Percentiles rank a stretch among this genome's conserved stretches.
These are phyloP conservation scores for Trypanosomatidae sp. DNA, from an alignment of 208 protist genomes.

Conservation along the genomic window DNA sequence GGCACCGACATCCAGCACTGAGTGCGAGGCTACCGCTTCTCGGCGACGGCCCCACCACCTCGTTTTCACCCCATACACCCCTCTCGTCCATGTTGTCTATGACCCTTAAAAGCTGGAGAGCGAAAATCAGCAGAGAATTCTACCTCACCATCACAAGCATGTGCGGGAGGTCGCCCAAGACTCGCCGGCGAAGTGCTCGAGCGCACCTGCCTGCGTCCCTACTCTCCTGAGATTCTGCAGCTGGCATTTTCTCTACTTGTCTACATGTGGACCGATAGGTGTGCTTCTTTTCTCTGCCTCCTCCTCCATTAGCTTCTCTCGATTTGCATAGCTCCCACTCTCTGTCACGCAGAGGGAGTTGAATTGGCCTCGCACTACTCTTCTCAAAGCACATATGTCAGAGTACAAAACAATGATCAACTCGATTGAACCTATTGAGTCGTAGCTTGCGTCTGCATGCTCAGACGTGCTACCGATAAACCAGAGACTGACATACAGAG, in stretches of 20 bases:
- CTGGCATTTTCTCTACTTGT: not conserved
- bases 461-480: not conserved
- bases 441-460: not conserved
- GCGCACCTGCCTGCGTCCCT: not conserved
- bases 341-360: not conserved
- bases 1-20: constrained; percentile 78
- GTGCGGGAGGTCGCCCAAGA: not conserved
- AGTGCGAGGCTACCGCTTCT: not conserved
- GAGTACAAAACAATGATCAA: not conserved
- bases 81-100: not conserved
- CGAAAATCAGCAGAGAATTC: not conserved
- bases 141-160: not conserved
- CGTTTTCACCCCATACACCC: not conserved
- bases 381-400: not conserved
- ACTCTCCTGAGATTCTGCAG: not conserved
- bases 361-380: not conserved
- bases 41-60: not conserved
- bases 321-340: not conserved
- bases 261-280: not conserved
- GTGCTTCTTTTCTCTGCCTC: not conserved
- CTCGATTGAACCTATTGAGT: not conserved
- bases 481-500: not conserved
- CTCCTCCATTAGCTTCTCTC: not conserved
- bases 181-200: not conserved
- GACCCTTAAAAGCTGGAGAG: not conserved